These are phyloP conservation scores for Aspergillus saccharolyticus DNA, from an alignment of 495 filamentous ascomycete genomes.

Conservation along the genomic window DNA sequence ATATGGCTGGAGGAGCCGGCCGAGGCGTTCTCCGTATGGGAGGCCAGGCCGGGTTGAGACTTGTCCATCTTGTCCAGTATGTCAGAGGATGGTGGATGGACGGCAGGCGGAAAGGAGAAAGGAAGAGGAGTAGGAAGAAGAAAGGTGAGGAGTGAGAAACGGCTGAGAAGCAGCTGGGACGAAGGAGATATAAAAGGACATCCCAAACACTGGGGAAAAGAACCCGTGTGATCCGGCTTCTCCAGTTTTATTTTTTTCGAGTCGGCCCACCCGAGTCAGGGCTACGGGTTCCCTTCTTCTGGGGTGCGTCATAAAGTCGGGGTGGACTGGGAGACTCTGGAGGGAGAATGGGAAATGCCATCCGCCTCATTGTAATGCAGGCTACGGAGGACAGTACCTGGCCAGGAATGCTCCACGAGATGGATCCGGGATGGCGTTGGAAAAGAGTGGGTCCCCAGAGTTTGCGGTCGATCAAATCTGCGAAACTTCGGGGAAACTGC, in stretches of 20 bases:
- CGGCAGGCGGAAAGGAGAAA: neutral
- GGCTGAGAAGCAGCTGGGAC: neutral
- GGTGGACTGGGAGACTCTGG: neutral
- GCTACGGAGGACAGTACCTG: neutral
- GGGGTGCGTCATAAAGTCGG: conserved; percentile 7
- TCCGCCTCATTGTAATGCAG: neutral
- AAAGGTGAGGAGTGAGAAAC: neutral
- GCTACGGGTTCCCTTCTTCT: neutral
- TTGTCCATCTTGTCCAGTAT: conserved; percentile 10
- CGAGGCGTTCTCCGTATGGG: conserved; percentile 26
- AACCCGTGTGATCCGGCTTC: neutral
- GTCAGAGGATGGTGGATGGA: neutral
- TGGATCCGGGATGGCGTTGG: neutral
- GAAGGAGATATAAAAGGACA: neutral
- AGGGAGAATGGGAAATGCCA: neutral
- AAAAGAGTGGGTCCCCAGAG: neutral
- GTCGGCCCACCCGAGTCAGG: conserved; percentile 1
- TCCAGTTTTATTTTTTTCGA: neutral
- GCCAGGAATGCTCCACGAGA: conserved; percentile 3
- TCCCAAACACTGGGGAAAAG: conserved; percentile 3
- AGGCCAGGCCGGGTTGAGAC: conserved; percentile 21
- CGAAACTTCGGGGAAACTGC: conserved; percentile 1
- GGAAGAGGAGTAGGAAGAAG: neutral
- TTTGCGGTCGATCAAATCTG: conserved; percentile 2
- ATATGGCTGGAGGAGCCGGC: conserved; percentile 4